Percentiles rank a stretch among this genome's conserved stretches.
phyloP scores from a whole-genome alignment of 176 grass and related monocot genomes.

The Cenchrus americanus region DNA sequence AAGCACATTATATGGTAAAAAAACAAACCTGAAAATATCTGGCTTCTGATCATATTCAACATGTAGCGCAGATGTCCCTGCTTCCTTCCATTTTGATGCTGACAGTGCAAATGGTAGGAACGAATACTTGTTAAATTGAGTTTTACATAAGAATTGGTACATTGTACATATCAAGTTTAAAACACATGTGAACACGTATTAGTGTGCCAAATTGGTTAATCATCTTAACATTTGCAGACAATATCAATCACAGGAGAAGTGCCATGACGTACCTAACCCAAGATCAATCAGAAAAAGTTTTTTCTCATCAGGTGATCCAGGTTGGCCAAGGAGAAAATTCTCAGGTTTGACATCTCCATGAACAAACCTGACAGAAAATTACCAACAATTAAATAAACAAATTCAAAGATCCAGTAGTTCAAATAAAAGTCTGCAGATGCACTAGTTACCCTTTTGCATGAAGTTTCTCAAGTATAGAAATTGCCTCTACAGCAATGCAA shows the following conservation, averaged over 20 bases:
- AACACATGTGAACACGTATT: constrained; percentile 6
- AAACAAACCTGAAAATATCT: constrained; percentile 88
- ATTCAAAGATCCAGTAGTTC: neutral
- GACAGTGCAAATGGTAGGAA: constrained; percentile 37
- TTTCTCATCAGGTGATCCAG: constrained; percentile 94
- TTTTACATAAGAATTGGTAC: constrained; percentile 1
- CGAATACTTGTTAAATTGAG: constrained; percentile 15
- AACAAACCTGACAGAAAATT: constrained; percentile 79
- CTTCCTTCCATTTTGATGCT: constrained; percentile 98
- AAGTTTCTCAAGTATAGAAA: constrained; percentile 98
- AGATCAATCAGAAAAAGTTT: constrained; percentile 98
- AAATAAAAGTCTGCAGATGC: constrained; percentile 15
- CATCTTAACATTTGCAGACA: constrained; percentile 12
- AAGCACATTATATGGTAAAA: constrained; percentile 19
- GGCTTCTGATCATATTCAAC: constrained; percentile 97
- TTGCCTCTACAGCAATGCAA: constrained; percentile 96
- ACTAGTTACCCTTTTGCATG: constrained; percentile 78
- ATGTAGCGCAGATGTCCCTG: constrained; percentile 77
- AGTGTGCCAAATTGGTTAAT: constrained; percentile 17
- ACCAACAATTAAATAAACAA: constrained; percentile 25
- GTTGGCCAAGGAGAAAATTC: constrained; percentile 97
- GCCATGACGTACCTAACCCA: constrained; percentile 71
- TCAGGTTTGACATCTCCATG: constrained; percentile 99
- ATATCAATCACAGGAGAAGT: constrained; percentile 27
- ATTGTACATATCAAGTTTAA: constrained; percentile 13